Evolutionary conservation across 1,139 yeast species (phyloP).

Genomic region (Yamadazyma friedrichii): DNA sequence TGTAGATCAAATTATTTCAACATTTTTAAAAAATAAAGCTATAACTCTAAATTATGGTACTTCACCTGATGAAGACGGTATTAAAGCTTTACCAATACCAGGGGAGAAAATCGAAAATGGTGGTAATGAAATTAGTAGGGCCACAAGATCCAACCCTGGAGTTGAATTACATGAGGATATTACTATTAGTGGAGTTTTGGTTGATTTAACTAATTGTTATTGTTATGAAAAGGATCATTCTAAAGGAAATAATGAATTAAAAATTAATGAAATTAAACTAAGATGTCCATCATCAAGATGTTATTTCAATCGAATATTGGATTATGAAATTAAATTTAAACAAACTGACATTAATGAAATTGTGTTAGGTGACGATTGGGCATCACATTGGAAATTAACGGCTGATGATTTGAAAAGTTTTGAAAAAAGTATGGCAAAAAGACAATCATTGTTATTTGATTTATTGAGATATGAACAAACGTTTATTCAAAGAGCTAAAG

Average conservation of each 20-base stretch:
- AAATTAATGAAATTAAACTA: conserved; percentile 13
- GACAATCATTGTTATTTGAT: conserved; percentile 79
- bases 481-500: conserved; percentile 67
- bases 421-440: conserved; percentile 55
- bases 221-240: conserved; percentile 30
- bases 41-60: conserved; percentile 25
- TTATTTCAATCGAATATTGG: conserved; percentile 34
- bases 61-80: conserved; percentile 15
- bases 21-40: conserved; percentile 48
- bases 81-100: conserved; percentile 15
- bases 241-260: conserved; percentile 6
- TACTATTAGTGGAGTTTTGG: conserved; percentile 35
- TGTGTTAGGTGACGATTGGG: conserved; percentile 61
- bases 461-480: conserved; percentile 71
- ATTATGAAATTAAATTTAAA: conserved; percentile 34
- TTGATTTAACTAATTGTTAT: conserved; percentile 39
- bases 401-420: conserved; percentile 55
- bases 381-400: conserved; percentile 68
- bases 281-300: conserved; percentile 43
- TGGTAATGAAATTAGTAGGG: conserved; percentile 1
- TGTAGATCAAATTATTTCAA: conserved; percentile 50
- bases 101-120: conserved; percentile 8
- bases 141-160: conserved; percentile 20
- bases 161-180: conserved; percentile 23
- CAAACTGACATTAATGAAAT: conserved; percentile 37